Percentiles rank a stretch among this genome's conserved stretches.
Conservation (phyloP, 768 basidiomycete genomes). For the Suillus americanus region DNA sequence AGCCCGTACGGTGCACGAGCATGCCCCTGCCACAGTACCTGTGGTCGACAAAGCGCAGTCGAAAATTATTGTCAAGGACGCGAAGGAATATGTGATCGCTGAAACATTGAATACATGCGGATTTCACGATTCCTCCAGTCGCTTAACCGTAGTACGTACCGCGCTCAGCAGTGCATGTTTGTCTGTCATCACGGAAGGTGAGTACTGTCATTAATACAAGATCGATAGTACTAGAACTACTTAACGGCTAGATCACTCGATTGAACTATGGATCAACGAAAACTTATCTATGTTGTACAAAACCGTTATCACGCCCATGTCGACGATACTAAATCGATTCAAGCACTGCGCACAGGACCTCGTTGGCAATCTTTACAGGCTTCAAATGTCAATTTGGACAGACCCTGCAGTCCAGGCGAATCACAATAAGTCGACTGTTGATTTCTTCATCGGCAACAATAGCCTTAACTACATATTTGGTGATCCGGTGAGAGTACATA, state of each 20-base stretch:
- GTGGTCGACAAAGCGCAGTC: neutral
- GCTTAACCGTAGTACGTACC: too few species aligned
- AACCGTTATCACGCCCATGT: neutral
- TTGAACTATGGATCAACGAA: neutral
- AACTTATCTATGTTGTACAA: neutral
- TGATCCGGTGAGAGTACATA: neutral
- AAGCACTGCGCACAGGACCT: neutral
- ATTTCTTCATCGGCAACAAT: neutral
- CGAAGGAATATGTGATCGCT: neutral
- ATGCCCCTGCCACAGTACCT: neutral
- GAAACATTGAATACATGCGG: neutral
- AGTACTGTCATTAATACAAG: neutral
- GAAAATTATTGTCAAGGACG: neutral
- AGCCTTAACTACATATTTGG: neutral
- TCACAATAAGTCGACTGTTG: neutral
- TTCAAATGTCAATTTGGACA: neutral
- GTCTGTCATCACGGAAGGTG: neutral
- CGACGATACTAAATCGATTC: neutral
- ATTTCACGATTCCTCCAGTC: neutral
- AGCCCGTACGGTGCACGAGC: too few species aligned
- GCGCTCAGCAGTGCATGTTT: neutral
- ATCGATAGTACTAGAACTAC: neutral
- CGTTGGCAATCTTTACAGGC: too few species aligned
- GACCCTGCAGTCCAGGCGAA: neutral
- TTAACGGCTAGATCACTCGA: neutral